phyloP scores from a whole-genome alignment of 805 yeast genomes.

The baker's yeast (Saccharomyces cerevisiae) region DNA sequence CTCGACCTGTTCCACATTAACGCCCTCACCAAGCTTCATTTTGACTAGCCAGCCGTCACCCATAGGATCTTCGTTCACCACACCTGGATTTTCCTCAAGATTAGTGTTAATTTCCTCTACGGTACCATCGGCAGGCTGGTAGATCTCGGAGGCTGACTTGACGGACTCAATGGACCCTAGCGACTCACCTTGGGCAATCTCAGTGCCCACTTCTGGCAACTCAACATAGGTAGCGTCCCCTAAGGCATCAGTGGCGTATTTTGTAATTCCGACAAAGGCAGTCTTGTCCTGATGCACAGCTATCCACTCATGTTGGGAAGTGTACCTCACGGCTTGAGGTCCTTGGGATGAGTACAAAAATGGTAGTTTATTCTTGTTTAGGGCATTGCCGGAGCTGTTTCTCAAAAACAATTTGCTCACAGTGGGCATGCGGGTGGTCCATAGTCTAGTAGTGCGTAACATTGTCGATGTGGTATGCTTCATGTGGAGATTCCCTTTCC shows the following conservation, averaged over 20 bases:
- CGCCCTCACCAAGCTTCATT: conserved; percentile 46
- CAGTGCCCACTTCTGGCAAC: conserved; percentile 65
- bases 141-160: conserved; percentile 88
- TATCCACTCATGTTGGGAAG: conserved; percentile 92
- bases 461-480: not conserved
- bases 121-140: conserved; percentile 77
- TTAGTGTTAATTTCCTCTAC: conserved; percentile 61
- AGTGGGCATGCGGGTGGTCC: not conserved
- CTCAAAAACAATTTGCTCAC: conserved; percentile 14
- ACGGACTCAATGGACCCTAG: conserved; percentile 93
- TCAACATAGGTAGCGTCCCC: conserved; percentile 96
- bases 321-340: conserved; percentile 47
- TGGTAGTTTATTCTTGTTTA: conserved; percentile 26
- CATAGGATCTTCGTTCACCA: conserved; percentile 82
- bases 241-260: conserved; percentile 89
- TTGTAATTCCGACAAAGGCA: conserved; percentile 87
- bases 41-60: conserved; percentile 92
- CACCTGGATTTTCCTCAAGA: conserved; percentile 62
- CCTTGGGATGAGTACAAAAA: conserved; percentile 27
- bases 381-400: conserved; percentile 23
- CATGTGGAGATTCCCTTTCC: not conserved
- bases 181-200: conserved; percentile 63
- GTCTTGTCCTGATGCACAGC: conserved; percentile 76
- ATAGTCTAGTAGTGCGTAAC: conserved; percentile 3
- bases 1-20: conserved; percentile 35